Evolutionary conservation across 306 rosid species (phyloP), one percentile per base, ranked within the genome.

Genomic region (Quercus alba): DNA sequence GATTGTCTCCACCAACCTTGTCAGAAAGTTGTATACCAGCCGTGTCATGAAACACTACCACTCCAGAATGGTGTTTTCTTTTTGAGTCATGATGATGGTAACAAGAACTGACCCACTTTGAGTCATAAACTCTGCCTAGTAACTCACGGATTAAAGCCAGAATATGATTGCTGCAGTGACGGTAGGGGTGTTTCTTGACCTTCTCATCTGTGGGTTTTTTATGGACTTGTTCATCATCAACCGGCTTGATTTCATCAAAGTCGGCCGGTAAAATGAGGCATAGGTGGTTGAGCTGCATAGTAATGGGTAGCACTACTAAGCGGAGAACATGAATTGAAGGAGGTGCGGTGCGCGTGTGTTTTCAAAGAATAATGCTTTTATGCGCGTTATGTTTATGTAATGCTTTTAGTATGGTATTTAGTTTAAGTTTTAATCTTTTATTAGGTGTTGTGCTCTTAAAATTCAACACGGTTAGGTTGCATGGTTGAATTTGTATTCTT

Each of bases 11-110:
- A 0, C 98, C 95, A 28, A 91, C 80, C 77, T 90, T 91, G 20
- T 85, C 87, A 30, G 86, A 76, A 75, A 95, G 75, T 67, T 89
- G 94, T 12, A 91, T 88, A 31, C 99, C 99, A 21, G 90, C 99
- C 83, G 81, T 90, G 88, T 95, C 97, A 54, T 90, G 93, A 82
- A 91, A 95, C 77, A 49, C 15, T 49, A 63, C 74, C 8, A 58
- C 72, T 8, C 67, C 85, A 0, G 88, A 80, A 17, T 59, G 75
- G 5, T 78, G 76, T 19, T 77, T 78, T 77, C 75, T 81, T 23
- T 76, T 23, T 13, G 25, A 56, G 11, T 23, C 85, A 15, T 70
- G 67, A 38, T 38, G 46, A 38, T 38, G 46, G 20, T 58, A 61
- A 84, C 86, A 89, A 14, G 49, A 70, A 23, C 46, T 77, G 76